Base-by-base conservation (phyloP, 2,329 filamentous ascomycete genomes). In the Davidsoniella eucalypti region DNA sequence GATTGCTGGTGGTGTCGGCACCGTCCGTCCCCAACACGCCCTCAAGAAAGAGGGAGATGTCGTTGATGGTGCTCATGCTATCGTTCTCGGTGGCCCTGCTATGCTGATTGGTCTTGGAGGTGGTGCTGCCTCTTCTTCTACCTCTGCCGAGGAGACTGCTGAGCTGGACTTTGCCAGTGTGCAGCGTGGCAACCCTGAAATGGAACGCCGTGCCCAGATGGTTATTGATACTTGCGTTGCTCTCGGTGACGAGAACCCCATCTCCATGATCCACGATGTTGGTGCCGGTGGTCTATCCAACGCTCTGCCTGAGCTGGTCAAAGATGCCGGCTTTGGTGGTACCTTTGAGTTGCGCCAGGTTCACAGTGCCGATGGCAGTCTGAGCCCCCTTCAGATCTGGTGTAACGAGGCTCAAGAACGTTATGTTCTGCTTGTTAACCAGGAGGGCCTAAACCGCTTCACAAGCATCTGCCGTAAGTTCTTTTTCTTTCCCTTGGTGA, bases 321-420 rank as follows among this genome's bases (percentile, higher is more conserved):
- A 93, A 58, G 92, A 98, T 63, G 87, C 90, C 44, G 87, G 87
- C 1, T 82, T 86, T 49, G 92, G 92, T 51, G 92, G 88, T 47
- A 82, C 78, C 43, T 96, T 98, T 57, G 90, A 98, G 65, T 73
- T 98, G n/a, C 80, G 92, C 55, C 86, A 96, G 60, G 75, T 98
- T 37, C 87, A 95, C 62, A 94, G 78, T 62, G 84, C 86, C 2
- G 92, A 96, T 64, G 78, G 73, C 56, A 83, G 86, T 61, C 90
- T 98, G 84, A 94, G 86, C 60, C 92, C 92, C 17, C 76, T 98
- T 52, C 86, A 96, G 62, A 94, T 98, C 44, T 96, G 90, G 88
- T 95, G 92, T 65, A 94, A 90, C 58, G 90, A 96, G 64, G 87
- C 92, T 0, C 92, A 98, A 63, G 92, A 98, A 65, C 76, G 92